Percentiles rank a stretch among this genome's conserved stretches.
These are phyloP conservation scores for Trichoderma reesei DNA, from an alignment of 495 filamentous ascomycete species.

Conservation along the genomic window DNA sequence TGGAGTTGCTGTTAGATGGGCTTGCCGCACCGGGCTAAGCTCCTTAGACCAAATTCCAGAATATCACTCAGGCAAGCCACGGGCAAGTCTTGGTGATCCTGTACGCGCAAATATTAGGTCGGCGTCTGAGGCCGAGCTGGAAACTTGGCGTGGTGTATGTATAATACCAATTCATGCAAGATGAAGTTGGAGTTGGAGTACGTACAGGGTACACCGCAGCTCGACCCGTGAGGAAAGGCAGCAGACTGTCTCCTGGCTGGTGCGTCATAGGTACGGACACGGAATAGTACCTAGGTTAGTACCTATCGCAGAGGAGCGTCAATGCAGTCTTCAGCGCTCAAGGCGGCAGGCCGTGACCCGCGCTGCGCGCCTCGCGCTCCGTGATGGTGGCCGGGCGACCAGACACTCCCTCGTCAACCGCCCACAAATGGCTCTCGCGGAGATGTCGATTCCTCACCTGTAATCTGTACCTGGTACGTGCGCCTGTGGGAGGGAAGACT, in stretches of 20 bases:
- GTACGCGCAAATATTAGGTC: background rate
- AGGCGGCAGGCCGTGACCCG: background rate
- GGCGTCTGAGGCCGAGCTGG: background rate
- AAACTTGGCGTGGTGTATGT: background rate
- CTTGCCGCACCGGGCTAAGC: background rate
- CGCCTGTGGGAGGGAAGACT: too few relatives aligned
- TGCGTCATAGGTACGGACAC: constrained; percentile 4
- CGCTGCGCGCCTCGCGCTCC: background rate
- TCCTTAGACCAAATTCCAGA: background rate
- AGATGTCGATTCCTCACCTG: background rate
- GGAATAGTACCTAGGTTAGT: too few relatives aligned
- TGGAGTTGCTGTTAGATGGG: background rate
- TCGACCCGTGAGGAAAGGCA: too few relatives aligned
- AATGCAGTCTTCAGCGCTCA: background rate
- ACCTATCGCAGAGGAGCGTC: too few relatives aligned
- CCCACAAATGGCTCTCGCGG: background rate
- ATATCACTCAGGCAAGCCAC: constrained; percentile 7
- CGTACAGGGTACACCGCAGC: background rate
- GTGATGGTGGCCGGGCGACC: background rate
- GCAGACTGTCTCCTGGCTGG: background rate
- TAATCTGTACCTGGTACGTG: background rate
- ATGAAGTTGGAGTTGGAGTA: background rate
- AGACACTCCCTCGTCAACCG: too few relatives aligned
- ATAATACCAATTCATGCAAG: too few relatives aligned
- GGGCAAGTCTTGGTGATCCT: background rate